Percentiles rank a stretch among this genome's conserved stretches.
Evolutionary conservation across 331 rosid genomes (phyloP).

Genomic region (Pyracantha coccinea): DNA sequence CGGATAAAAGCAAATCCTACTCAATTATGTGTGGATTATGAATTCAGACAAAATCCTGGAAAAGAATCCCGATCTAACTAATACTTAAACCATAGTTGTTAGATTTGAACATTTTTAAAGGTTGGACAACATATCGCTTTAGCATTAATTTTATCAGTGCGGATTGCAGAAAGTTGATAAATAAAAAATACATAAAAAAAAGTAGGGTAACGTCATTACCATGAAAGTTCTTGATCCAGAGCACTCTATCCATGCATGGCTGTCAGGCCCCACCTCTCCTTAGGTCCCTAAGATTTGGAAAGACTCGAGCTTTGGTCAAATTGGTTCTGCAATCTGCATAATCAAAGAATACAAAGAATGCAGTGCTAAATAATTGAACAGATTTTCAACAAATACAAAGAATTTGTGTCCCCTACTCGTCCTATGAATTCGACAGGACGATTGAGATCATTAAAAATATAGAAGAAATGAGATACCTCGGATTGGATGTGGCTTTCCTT

Average conservation of each 20-base stretch:
- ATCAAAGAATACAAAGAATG: background rate
- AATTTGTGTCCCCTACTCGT: background rate
- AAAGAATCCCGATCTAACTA: constrained; percentile 20
- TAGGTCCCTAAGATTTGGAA: constrained; percentile 10
- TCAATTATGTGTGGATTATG: background rate
- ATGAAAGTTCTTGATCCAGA: constrained; percentile 13
- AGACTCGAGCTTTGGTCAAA: constrained; percentile 1
- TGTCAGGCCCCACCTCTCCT: constrained; percentile 1
- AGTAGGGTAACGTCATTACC: constrained; percentile 8
- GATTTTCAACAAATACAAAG: background rate
- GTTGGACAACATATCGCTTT: constrained; percentile 14
- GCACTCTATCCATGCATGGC: constrained; percentile 2
- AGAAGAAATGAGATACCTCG: background rate
- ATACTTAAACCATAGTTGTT: background rate
- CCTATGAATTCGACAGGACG: background rate
- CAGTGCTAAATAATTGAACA: constrained; percentile 1
- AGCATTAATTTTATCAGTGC: constrained; percentile 10
- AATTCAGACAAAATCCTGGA: constrained; percentile 11
- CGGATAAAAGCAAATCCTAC: constrained; percentile 15
- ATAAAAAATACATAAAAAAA: no score
- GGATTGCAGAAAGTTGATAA: background rate
- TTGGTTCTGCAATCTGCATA: background rate
- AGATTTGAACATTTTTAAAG: constrained; percentile 10
- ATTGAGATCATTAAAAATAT: background rate
- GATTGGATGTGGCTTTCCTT: background rate